A percentile compares a stretch with the other conserved stretches of the same genome.
These are phyloP conservation scores for Aspergillus sclerotialis DNA, from an alignment of 2,329 filamentous ascomycete species.

Conservation along the genomic window DNA sequence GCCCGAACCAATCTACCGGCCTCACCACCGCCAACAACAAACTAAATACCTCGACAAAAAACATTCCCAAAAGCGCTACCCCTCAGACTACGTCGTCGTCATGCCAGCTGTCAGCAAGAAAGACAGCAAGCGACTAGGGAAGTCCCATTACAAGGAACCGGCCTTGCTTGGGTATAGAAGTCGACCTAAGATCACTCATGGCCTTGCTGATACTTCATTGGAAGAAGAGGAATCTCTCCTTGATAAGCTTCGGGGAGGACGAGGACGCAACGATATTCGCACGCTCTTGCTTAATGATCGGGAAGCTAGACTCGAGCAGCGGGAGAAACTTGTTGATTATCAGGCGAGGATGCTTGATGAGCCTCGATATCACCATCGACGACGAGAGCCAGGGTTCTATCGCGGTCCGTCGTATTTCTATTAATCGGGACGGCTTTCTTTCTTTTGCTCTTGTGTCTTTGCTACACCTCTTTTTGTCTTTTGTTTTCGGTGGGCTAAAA, in stretches of 20 bases:
- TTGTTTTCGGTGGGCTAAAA: too few species aligned
- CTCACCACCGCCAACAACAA: conserved; percentile 18
- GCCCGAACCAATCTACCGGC: conserved; percentile 15
- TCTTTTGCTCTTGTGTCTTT: too few species aligned
- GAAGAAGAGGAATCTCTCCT: conserved; percentile 4
- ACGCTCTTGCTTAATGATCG: conserved; percentile 21
- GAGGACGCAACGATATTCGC: conserved; percentile 17
- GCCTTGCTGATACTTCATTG: conserved; percentile 8
- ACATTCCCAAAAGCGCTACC: conserved; percentile 8
- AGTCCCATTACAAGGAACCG: conserved; percentile 2
- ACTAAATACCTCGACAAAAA: conserved; percentile 5
- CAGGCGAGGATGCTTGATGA: conserved; percentile 16
- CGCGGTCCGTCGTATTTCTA: too few species aligned
- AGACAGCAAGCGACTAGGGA: conserved; percentile 2
- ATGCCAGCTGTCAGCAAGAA: conserved; percentile 16
- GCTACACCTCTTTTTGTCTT: too few species aligned
- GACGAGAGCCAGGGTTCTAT: too few species aligned
- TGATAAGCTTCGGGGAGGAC: conserved; percentile 7
- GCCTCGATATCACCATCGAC: too few species aligned
- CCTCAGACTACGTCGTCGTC: conserved; percentile 15
- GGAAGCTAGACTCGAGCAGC: conserved; percentile 17
- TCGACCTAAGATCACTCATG: conserved; percentile 14
- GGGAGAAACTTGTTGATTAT: conserved; percentile 15
- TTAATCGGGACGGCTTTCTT: too few species aligned
- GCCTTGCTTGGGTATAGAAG: conserved; percentile 8